Conservation (phyloP, 345 rosid species). For the Gossypium longicalyx region DNA sequence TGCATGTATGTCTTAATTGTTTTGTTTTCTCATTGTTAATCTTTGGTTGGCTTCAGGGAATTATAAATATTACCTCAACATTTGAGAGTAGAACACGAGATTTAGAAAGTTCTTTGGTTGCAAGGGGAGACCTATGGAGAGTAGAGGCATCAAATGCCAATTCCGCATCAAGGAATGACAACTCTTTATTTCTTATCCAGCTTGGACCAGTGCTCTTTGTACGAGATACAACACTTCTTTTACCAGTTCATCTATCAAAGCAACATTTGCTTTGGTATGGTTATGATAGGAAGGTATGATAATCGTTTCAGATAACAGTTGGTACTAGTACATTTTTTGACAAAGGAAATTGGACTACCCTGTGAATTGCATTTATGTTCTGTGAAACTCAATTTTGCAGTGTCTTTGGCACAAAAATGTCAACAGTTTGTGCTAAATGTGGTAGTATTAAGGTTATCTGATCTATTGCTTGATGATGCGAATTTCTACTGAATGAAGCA, state of each 20-base stretch:
- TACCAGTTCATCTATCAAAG: constrained; percentile 87
- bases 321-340: not conserved
- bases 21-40: constrained; percentile 7
- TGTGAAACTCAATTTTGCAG: not conserved
- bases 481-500: not conserved
- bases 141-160: constrained; percentile 71
- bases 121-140: constrained; percentile 96
- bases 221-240: constrained; percentile 82
- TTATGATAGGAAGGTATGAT: constrained; percentile 80
- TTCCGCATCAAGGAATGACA: constrained; percentile 57
- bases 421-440: not conserved
- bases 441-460: not conserved
- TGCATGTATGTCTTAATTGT: not conserved
- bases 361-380: not conserved
- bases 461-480: not conserved
- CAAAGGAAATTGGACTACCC: not conserved
- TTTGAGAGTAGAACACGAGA: constrained; percentile 70
- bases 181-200: constrained; percentile 84
- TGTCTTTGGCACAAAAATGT: not conserved
- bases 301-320: not conserved
- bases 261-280: constrained; percentile 99
- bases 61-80: constrained; percentile 66
- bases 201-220: constrained; percentile 91
- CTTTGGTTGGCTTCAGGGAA: constrained; percentile 48
- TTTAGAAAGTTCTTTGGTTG: constrained; percentile 74